Evolutionary conservation across 768 basidiomycete genomes (phyloP).

Genomic region (Lactarius quietus): DNA sequence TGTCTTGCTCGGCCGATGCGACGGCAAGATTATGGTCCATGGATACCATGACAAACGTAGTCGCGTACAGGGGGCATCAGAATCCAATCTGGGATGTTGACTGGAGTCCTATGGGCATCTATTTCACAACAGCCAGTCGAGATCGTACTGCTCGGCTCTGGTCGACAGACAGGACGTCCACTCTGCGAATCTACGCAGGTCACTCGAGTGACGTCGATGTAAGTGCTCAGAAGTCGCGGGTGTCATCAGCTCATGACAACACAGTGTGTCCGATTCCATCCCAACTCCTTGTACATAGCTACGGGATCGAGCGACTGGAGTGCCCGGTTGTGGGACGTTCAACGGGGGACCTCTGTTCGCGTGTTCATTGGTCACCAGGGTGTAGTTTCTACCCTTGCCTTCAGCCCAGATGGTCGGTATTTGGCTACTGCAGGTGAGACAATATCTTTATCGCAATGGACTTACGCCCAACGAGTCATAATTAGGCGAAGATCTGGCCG

Average conservation of each 20-base stretch:
- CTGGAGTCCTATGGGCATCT: conserved; percentile 98
- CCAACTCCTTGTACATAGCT: conserved; percentile 94
- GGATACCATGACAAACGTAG: conserved; percentile 90
- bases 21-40: conserved; percentile 92
- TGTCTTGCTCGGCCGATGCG: conserved; percentile 91
- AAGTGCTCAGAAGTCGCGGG: conserved; percentile 35
- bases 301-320: conserved; percentile 97
- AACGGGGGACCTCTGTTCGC: conserved; percentile 87
- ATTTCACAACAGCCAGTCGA: conserved; percentile 93
- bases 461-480: background rate
- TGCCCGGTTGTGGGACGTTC: conserved; percentile 97
- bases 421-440: conserved; percentile 81
- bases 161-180: conserved; percentile 88
- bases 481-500: conserved; percentile 82
- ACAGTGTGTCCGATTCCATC: conserved; percentile 94
- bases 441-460: background rate
- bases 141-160: conserved; percentile 94
- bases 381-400: conserved; percentile 75
- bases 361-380: conserved; percentile 97
- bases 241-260: conserved; percentile 8
- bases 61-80: conserved; percentile 92
- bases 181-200: conserved; percentile 89
- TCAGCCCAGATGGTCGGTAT: conserved; percentile 92
- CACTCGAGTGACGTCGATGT: conserved; percentile 98
- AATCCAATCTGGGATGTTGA: conserved; percentile 99